These are phyloP conservation scores for Cercophora newfieldiana DNA, from an alignment of 495 filamentous ascomycete genomes.

Conservation along the genomic window DNA sequence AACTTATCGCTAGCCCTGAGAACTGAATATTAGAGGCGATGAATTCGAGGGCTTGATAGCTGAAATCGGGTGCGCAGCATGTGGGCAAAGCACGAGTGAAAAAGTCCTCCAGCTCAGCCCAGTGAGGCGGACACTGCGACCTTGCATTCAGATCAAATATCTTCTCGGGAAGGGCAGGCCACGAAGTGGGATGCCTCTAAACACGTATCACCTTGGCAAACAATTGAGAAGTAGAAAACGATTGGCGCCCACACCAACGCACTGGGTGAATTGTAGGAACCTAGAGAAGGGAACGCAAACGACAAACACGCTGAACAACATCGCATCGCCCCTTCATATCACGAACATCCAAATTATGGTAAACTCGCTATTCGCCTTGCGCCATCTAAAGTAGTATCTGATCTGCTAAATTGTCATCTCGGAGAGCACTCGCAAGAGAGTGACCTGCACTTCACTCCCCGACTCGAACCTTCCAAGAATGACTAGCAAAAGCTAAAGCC, in stretches of 20 bases:
- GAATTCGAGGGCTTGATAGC: too few relatives aligned
- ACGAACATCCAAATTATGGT: background rate
- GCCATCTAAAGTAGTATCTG: background rate
- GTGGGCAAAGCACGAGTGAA: too few relatives aligned
- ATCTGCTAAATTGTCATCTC: background rate
- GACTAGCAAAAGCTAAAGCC: background rate
- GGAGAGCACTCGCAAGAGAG: background rate
- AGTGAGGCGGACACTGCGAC: too few relatives aligned
- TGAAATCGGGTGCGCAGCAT: too few relatives aligned
- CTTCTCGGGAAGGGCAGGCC: too few relatives aligned
- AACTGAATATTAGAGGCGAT: too few relatives aligned
- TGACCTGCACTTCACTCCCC: conserved; percentile 28
- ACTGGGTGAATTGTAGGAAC: too few relatives aligned
- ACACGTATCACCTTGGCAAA: background rate
- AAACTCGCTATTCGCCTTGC: background rate
- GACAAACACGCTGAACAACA: background rate
- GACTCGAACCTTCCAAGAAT: background rate
- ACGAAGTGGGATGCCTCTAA: too few relatives aligned
- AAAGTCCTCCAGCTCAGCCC: too few relatives aligned
- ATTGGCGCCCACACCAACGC: too few relatives aligned
- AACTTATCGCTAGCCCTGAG: too few relatives aligned
- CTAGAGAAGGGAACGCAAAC: background rate
- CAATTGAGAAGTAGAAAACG: background rate
- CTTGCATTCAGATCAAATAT: too few relatives aligned
- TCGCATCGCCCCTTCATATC: background rate